A percentile compares a stretch with the other conserved stretches of the same genome.
Conservation (phyloP, 2,329 filamentous ascomycete genomes). For the Aspergillus ibericus region DNA sequence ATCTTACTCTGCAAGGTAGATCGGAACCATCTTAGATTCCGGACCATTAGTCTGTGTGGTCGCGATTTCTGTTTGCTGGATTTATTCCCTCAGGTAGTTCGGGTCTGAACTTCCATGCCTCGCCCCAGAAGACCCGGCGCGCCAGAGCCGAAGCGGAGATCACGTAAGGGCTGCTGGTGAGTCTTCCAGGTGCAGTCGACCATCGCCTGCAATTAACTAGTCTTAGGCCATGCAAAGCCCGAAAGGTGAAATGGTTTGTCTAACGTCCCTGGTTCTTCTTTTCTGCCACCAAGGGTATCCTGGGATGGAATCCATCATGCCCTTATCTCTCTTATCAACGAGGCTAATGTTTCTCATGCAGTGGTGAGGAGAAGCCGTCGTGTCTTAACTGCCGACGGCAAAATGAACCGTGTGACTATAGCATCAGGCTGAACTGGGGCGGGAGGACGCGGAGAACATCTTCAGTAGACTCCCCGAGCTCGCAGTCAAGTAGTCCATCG, state of each 20-base stretch:
- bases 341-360: slow-evolving; percentile 28
- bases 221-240: slow-evolving; percentile 72
- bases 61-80: slow-evolving; percentile 15
- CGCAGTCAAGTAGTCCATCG: slow-evolving; percentile 27
- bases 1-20: slow-evolving; percentile 20
- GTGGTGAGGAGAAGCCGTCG: slow-evolving; percentile 70
- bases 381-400: slow-evolving; percentile 73
- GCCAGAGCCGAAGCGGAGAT: slow-evolving; percentile 65
- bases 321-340: not conserved
- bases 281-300: not conserved
- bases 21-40: slow-evolving; percentile 23
- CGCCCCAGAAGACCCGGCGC: slow-evolving; percentile 65
- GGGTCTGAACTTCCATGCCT: slow-evolving; percentile 51
- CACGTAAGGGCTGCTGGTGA: slow-evolving; percentile 69
- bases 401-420: slow-evolving; percentile 76
- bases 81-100: slow-evolving; percentile 17
- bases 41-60: slow-evolving; percentile 19
- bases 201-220: not conserved
- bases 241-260: slow-evolving; percentile 72
- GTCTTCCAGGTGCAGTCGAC: slow-evolving; percentile 11
- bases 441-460: slow-evolving; percentile 64
- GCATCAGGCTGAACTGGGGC: slow-evolving; percentile 78
- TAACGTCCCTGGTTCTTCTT: not conserved
- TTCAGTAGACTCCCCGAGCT: slow-evolving; percentile 39
- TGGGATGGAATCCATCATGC: not conserved